phyloP scores from a whole-genome alignment of 208 protist species.

The Strigomonas oncopelti region DNA sequence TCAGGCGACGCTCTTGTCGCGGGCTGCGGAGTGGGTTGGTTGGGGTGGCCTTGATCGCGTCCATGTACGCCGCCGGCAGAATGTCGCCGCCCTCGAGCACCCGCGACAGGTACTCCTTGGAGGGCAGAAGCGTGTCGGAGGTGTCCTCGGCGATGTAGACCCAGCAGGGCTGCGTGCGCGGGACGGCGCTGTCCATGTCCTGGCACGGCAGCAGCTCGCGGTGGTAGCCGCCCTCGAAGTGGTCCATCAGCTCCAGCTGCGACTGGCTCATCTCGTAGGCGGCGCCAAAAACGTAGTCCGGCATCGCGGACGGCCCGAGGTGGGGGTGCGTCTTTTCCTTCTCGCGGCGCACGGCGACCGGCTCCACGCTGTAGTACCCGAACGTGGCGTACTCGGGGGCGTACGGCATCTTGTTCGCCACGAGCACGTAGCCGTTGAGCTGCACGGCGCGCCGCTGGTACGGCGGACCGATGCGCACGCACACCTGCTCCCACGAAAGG shows the following conservation, averaged over 20 bases:
- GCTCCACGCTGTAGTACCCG: slow-evolving; percentile 55
- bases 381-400: slow-evolving; percentile 20
- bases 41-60: slow-evolving; percentile 25
- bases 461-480: slow-evolving; percentile 44
- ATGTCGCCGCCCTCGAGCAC: slow-evolving; percentile 47
- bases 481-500: slow-evolving; percentile 61
- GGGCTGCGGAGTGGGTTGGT: slow-evolving; percentile 42
- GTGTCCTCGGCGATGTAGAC: slow-evolving; percentile 42
- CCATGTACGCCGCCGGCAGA: slow-evolving; percentile 37
- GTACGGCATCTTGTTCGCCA: slow-evolving; percentile 32
- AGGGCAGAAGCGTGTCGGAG: slow-evolving; percentile 33
- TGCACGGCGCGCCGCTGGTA: slow-evolving; percentile 44
- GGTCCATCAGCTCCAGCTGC: slow-evolving; percentile 49
- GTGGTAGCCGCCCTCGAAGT: slow-evolving; percentile 34
- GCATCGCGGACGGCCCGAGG: slow-evolving; percentile 24
- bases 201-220: slow-evolving; percentile 31
- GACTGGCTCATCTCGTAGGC: slow-evolving; percentile 40
- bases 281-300: slow-evolving; percentile 39
- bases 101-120: slow-evolving; percentile 38
- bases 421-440: slow-evolving; percentile 32
- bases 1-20: slow-evolving; percentile 33
- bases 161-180: slow-evolving; percentile 27
- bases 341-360: slow-evolving; percentile 17
- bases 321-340: slow-evolving; percentile 19
- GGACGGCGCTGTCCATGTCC: slow-evolving; percentile 24